Evolutionary conservation across 2,329 filamentous ascomycete species (phyloP).

Genomic region (Scedosporium dehoogii): DNA sequence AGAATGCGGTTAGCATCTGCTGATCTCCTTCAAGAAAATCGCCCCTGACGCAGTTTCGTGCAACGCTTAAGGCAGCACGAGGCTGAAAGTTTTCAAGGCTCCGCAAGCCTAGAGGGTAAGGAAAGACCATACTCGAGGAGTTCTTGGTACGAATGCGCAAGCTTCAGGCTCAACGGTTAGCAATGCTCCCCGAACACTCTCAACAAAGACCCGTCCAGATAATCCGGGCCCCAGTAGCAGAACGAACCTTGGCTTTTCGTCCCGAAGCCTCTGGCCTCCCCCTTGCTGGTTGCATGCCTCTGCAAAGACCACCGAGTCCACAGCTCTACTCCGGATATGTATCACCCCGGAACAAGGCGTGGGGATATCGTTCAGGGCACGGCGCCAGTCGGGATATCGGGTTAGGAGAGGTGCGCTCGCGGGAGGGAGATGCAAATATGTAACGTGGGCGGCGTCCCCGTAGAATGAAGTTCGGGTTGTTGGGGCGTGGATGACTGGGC

Average conservation of each 20-base stretch:
- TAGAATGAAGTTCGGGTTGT: background rate
- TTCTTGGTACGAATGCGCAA: slow-evolving; percentile 94
- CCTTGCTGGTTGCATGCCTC: slow-evolving; percentile 44
- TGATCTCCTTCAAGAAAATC: no score
- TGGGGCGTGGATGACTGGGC: background rate
- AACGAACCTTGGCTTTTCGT: slow-evolving; percentile 48
- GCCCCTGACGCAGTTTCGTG: slow-evolving; percentile 7
- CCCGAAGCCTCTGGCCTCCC: slow-evolving; percentile 47
- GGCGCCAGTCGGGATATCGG: background rate
- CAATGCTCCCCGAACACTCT: background rate
- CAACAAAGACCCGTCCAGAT: background rate
- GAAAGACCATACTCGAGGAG: slow-evolving; percentile 67
- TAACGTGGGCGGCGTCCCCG: background rate
- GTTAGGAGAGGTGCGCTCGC: background rate
- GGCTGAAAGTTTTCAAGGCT: no score
- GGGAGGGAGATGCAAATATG: background rate
- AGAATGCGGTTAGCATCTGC: no score
- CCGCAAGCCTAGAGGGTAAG: background rate
- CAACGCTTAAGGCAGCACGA: slow-evolving; percentile 1
- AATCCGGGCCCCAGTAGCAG: background rate
- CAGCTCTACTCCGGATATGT: background rate
- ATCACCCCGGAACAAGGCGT: background rate
- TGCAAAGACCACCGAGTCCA: slow-evolving; percentile 2
- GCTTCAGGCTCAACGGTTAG: slow-evolving; percentile 40
- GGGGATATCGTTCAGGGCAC: background rate